Conservation (phyloP, 73 alveolate species). For the Uronychia binucleata region DNA sequence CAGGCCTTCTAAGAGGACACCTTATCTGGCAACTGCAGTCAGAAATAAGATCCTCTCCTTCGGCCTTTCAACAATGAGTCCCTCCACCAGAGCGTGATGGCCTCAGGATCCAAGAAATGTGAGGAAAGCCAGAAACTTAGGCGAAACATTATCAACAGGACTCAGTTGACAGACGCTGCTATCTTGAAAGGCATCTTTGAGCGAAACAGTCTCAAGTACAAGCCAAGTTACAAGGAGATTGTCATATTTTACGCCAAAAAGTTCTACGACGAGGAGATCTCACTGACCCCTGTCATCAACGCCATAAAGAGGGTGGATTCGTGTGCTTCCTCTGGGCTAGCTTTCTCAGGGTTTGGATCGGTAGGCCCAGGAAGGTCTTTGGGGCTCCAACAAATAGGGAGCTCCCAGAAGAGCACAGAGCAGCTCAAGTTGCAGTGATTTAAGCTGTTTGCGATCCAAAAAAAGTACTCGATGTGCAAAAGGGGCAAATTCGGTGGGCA, state of each 20-base stretch:
- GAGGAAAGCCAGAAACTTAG: neutral
- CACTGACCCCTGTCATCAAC: constrained; percentile 1
- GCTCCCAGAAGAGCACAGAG: neutral
- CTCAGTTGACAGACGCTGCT: neutral
- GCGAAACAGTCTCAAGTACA: neutral
- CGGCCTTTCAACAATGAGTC: no score
- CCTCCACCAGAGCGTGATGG: no score
- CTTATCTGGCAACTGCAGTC: no score
- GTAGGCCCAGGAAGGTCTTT: neutral
- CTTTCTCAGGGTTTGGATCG: no score
- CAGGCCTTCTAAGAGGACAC: no score
- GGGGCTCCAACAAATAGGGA: neutral
- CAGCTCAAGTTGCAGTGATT: neutral
- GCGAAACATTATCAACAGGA: neutral
- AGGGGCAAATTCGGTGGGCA: constrained; percentile 3
- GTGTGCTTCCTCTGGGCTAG: neutral
- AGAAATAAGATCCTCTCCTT: no score
- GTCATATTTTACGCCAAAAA: neutral
- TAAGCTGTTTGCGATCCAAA: neutral
- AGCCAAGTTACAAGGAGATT: neutral
- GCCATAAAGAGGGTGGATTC: neutral
- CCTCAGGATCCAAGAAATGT: no score
- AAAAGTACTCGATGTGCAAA: neutral
- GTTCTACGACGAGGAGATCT: neutral
- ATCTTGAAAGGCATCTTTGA: neutral